Base-by-base conservation (phyloP, 345 rosid species). In the Brassica juncea region DNA sequence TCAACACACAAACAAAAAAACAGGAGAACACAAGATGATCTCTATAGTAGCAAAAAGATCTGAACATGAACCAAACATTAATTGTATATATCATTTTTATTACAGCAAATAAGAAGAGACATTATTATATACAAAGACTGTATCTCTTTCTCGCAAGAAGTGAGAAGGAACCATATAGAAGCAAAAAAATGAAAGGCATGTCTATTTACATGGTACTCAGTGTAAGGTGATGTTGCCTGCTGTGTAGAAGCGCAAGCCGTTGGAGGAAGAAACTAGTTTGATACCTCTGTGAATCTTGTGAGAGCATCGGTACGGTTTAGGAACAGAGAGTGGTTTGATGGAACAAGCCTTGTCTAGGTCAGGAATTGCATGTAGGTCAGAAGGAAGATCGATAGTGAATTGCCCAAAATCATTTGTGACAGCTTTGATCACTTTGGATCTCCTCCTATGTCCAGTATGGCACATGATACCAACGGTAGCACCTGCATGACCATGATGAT, bases 331-430 rank as follows among this genome's bases (percentile, higher is more conserved):
- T 9, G 47, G 27, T 76, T 47, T 81, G 47, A 81, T 66, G 54
- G 52, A 7, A 76, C 83, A 81, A 65, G 80, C 73, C 58, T 81
- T 81, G 35, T 74, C 69, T 8, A 81, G 35, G 64, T 81, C 73
- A 70, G 80, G 73, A 71, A 81, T 81, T 35, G 80, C 80, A 21
- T 81, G 83, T 16, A 81, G 80, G 19, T 70, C 42, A 42, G 83
- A 81, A 70, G 83, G 83, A 66, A 81, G 83, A 65, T 81, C 83
- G 3, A 81, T 65, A 10, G 14, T 68, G 23, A 81, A 44, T 54
- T 81, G 72, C 14, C 83, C 83, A 58, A 31, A 44, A 73, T 76
- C 77, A 76, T 81, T 64, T n/a, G 83, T 81, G 21, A 81, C 73
- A 59, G 69, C 76, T 60, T 76, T 75, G 64, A 76, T 71, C 83